These are phyloP conservation scores for Rhodotorula sp. DNA, from an alignment of 1,284 basidiomycete species.

Conservation along the genomic window DNA sequence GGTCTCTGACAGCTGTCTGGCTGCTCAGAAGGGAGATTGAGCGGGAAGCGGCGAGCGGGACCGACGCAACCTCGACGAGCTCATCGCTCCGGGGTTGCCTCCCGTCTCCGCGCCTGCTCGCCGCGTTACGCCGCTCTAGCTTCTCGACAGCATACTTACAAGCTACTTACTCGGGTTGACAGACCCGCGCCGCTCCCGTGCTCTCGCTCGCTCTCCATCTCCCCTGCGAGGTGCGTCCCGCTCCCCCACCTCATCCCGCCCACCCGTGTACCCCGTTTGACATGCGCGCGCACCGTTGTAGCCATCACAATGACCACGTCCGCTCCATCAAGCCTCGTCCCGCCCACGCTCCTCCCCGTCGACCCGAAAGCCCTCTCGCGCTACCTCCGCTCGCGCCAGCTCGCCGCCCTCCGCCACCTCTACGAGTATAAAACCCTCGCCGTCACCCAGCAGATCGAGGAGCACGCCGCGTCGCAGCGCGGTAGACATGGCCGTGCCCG, in stretches of 20 bases:
- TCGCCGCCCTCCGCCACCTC: slow-evolving; percentile 30
- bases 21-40: background rate
- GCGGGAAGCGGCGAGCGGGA: background rate
- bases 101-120: background rate
- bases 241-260: background rate
- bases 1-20: background rate
- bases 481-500: slow-evolving; percentile 18
- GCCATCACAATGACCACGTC: background rate
- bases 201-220: background rate
- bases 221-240: background rate
- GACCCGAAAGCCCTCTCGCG: slow-evolving; percentile 25
- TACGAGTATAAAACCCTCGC: slow-evolving; percentile 34
- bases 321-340: slow-evolving; percentile 1
- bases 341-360: slow-evolving; percentile 27
- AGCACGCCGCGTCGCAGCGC: slow-evolving; percentile 14
- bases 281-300: background rate
- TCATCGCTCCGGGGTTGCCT: background rate
- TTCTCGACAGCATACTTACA: too few species aligned
- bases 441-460: slow-evolving; percentile 25
- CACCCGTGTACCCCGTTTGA: too few species aligned
- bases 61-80: background rate
- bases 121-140: background rate
- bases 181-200: background rate
- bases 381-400: slow-evolving; percentile 34
- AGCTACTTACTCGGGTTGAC: too few species aligned